Evolutionary conservation across 257 asterid genomes (phyloP), one percentile per base, ranked within the genome.

Genomic region (Fraxinus anomala): DNA sequence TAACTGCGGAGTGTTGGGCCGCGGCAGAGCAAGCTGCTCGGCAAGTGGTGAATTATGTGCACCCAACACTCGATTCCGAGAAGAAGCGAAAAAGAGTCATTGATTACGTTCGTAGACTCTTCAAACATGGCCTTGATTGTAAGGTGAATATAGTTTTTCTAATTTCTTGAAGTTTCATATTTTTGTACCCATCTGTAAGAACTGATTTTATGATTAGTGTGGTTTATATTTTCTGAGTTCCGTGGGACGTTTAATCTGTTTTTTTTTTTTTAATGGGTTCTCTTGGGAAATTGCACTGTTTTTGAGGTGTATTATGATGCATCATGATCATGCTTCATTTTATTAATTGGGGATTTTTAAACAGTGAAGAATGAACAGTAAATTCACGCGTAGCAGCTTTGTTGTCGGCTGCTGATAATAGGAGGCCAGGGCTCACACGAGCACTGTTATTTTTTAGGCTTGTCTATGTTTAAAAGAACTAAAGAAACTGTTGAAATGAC

Each of bases 61-160:
- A 77, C 76, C 92, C 92, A 19, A 90, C 91, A 4, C 82, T 85
- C 14, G 90, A 85, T 84, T 82, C 91, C 9, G 90, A 85, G 87
- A 89, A 88, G 82, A 87, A 69, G 79, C 81, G 94, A 74, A 70
- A 83, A 51, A 89, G 84, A 79, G 87, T 88, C 75, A 68, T 85
- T 78, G 90, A 90, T 72, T 87, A 79, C 79, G 76, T 90, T 51
- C 89, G 87, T 75, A 81, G 79, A 33, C 92, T 90, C 76, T 74
- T 90, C 82, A 80, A 80, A 71, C 77, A 31, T 72, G 83, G 44
- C 71, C 78, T 85, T 85, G 73, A 82, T 76, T 90, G 87, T 83
- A 89, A 90, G 91, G 92, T 90, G 28, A 39, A 70, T 30, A 47
- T 7, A 67, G 74, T 39, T 70, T 61, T 49, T 65, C 24, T 36